phyloP scores from a whole-genome alignment of 164 flowering plant genomes.

The Vitis rupestris region DNA sequence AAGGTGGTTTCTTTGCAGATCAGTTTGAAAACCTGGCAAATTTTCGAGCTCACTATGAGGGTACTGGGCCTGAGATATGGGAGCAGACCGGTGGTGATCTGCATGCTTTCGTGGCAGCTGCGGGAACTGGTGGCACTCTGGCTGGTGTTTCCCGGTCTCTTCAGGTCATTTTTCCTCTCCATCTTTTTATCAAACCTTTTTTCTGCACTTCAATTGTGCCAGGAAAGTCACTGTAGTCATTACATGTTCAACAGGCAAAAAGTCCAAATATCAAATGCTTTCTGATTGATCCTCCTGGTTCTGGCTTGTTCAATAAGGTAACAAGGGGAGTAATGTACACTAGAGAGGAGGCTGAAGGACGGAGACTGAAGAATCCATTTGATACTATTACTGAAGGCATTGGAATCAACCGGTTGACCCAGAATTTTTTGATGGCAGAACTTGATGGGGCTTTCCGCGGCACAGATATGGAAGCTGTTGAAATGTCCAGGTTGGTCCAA shows the following conservation, averaged over 20 bases:
- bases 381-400: slow-evolving; percentile 99
- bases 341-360: slow-evolving; percentile 93
- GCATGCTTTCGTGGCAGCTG: slow-evolving; percentile 91
- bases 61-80: slow-evolving; percentile 98
- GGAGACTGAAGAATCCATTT: slow-evolving; percentile 90
- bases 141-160: slow-evolving; percentile 89
- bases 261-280: slow-evolving; percentile 71
- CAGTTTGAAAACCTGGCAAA: slow-evolving; percentile 97
- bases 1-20: slow-evolving; percentile 96
- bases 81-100: slow-evolving; percentile 73
- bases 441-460: slow-evolving; percentile 94
- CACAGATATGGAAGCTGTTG: slow-evolving; percentile 89
- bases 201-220: neutral
- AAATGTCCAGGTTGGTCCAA: slow-evolving; percentile 84
- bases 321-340: slow-evolving; percentile 98
- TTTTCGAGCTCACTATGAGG: slow-evolving; percentile 86
- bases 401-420: slow-evolving; percentile 86
- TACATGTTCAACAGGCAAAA: slow-evolving; percentile 58
- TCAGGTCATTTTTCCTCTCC: slow-evolving; percentile 40
- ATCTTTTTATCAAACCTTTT: neutral
- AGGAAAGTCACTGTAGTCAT: neutral
- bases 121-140: slow-evolving; percentile 96
- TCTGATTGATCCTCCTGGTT: slow-evolving; percentile 94
- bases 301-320: slow-evolving; percentile 91
- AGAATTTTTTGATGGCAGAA: slow-evolving; percentile 75